These are phyloP conservation scores for Aspergillus neotritici DNA, from an alignment of 2,329 filamentous ascomycete species.

Conservation along the genomic window DNA sequence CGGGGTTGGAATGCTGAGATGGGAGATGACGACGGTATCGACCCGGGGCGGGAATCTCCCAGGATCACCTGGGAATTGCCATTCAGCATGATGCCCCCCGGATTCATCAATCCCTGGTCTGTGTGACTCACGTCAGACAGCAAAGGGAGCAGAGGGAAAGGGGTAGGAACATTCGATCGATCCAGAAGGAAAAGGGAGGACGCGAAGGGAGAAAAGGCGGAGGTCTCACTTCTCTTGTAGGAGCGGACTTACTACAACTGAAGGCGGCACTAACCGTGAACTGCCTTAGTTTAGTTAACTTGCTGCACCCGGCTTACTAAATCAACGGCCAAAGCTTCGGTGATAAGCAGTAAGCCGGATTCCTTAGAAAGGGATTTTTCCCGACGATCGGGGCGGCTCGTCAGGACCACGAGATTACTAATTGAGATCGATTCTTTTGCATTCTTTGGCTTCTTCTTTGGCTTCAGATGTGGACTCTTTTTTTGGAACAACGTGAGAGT, in stretches of 20 bases:
- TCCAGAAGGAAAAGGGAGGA: slow-evolving; percentile 14
- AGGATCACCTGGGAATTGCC: slow-evolving; percentile 31
- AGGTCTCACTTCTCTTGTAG: not conserved
- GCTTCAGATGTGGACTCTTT: too few species aligned
- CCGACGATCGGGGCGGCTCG: too few species aligned
- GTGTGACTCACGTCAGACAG: slow-evolving; percentile 9
- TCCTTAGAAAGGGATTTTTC: too few species aligned
- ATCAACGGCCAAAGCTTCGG: slow-evolving; percentile 5
- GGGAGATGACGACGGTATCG: slow-evolving; percentile 21
- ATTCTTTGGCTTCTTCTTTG: too few species aligned
- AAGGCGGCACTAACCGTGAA: slow-evolving; percentile 3
- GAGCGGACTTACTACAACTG: not conserved
- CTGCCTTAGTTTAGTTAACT: too few species aligned
- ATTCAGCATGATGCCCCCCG: slow-evolving; percentile 30
- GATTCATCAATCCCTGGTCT: slow-evolving; percentile 20
- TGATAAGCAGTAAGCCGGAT: not conserved
- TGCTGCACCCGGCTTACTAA: slow-evolving; percentile 20
- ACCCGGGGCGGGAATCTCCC: slow-evolving; percentile 25
- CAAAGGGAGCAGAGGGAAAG: slow-evolving; percentile 9
- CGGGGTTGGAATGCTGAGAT: slow-evolving; percentile 21
- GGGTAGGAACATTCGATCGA: slow-evolving; percentile 9
- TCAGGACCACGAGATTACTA: too few species aligned
- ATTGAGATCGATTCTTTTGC: too few species aligned
- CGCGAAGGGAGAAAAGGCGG: slow-evolving; percentile 1
- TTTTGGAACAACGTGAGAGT: too few species aligned